Percentiles rank a stretch among this genome's conserved stretches.
Evolutionary conservation across 2,329 filamentous ascomycete genomes (phyloP).

Genomic region (Microdochium nivale): DNA sequence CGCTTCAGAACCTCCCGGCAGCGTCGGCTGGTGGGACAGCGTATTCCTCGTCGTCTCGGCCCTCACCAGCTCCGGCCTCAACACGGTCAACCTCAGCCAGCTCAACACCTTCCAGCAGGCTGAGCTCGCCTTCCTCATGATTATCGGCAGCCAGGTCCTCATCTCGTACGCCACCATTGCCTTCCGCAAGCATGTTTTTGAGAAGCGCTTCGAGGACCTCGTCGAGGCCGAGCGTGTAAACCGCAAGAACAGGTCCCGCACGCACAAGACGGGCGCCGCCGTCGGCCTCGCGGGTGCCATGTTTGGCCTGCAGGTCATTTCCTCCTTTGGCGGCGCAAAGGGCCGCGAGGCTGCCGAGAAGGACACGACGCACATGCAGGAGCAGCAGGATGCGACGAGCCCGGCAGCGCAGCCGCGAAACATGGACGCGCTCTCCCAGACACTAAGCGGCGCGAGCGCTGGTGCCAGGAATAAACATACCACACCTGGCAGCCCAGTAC

Average conservation of each 20-base stretch:
- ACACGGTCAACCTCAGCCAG: constrained; percentile 55
- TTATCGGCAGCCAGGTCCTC: constrained; percentile 59
- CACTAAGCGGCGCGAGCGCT: not conserved
- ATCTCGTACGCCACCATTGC: constrained; percentile 57
- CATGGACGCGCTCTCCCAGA: not conserved
- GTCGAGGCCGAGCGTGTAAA: constrained; percentile 30
- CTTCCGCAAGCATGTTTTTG: constrained; percentile 52
- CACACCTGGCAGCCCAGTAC: constrained; percentile 5
- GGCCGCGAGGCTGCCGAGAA: constrained; percentile 3
- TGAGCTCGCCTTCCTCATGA: constrained; percentile 54
- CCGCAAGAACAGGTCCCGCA: constrained; percentile 11
- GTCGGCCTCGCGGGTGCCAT: constrained; percentile 16
- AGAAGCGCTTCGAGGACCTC: constrained; percentile 48
- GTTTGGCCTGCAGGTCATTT: constrained; percentile 18
- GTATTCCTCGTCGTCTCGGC: constrained; percentile 59
- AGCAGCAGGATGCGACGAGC: not conserved
- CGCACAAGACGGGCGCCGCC: constrained; percentile 10
- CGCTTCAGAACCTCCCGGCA: constrained; percentile 38
- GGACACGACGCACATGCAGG: constrained; percentile 5
- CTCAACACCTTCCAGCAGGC: constrained; percentile 62
- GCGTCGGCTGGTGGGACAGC: constrained; percentile 53
- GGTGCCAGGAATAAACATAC: not conserved
- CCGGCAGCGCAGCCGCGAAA: not conserved
- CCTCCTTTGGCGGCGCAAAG: constrained; percentile 13
- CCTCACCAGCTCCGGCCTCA: constrained; percentile 60